Evolutionary conservation across 331 rosid genomes (phyloP).

Genomic region (Rhamnella rubrinervis): DNA sequence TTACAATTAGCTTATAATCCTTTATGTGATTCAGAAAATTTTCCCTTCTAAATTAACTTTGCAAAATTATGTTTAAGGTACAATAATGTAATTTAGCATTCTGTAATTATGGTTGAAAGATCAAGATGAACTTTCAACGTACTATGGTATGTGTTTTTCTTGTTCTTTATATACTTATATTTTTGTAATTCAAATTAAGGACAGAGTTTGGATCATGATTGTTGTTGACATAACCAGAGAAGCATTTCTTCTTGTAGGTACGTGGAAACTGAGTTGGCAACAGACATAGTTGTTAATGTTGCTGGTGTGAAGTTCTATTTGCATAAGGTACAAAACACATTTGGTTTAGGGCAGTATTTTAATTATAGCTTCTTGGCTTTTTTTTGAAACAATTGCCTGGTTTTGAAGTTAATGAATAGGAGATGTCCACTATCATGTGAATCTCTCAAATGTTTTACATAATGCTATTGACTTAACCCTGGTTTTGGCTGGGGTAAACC

Average conservation of each 20-base stretch:
- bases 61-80: background rate
- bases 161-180: background rate
- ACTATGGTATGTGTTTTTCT: background rate
- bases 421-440: background rate
- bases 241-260: conserved; percentile 48
- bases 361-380: too few species aligned
- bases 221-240: background rate
- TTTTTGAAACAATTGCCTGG: background rate
- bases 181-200: background rate
- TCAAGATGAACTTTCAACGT: background rate
- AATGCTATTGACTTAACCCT: background rate
- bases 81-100: background rate
- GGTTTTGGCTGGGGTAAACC: background rate
- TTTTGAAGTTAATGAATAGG: background rate
- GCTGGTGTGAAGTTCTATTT: conserved; percentile 79
- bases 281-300: conserved; percentile 66
- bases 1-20: too few species aligned
- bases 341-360: conserved; percentile 17
- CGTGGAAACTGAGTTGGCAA: conserved; percentile 68
- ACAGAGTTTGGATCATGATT: background rate
- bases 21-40: background rate
- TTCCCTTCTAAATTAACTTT: background rate
- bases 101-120: conserved; percentile 7
- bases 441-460: background rate
- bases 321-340: conserved; percentile 74